Evolutionary conservation across 2,329 filamentous ascomycete genomes (phyloP), one percentile per base, ranked within the genome.

Genomic region (Pseudogymnoascus sp.): DNA sequence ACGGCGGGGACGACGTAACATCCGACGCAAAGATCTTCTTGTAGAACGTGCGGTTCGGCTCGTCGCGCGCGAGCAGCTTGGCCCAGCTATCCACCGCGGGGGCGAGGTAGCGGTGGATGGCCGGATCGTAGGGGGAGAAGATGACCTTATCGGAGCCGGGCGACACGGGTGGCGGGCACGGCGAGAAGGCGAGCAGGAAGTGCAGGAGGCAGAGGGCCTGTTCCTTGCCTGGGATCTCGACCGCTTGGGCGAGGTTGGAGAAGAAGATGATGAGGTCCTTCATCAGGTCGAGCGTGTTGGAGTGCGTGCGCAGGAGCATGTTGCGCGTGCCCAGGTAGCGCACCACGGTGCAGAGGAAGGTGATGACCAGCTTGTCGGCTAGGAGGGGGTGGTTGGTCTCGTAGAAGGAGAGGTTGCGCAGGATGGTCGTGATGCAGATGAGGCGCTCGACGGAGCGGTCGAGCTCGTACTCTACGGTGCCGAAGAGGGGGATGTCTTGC

Each of bases 241-340:
- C 83, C 9, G 85, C 84, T 57, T 90, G 86, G 7, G 92, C 87
- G 59, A 96, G 85, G 74, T 99, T 97, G 64, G 93, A 97, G 63
- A 99, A 80, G 68, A 96, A 86, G 15, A 91, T 88, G 64, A 97
- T 85, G 31, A 92, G 80, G 74, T 99, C 95, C 77, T 99, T 99
- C 90, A 97, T 96, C 71, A 97, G 93, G 75, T 99, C 95, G 68
- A 97, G 79, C 0, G 90, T 95, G 75, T 97, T 96, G 71, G 84
- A 81, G 68, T 95, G 84, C 3, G 87, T 91, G 40, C 91, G 86
- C 44, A 97, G 78, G 31, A 97, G 82, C 82, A 93, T 90, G 69
- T 91, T 91, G 13, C 92, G 88, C 3, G 93, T 97, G 31, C 93
- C 95, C 13, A 97, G 81, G 68, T 95, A 90, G 65, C 92, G 83